These are phyloP conservation scores for Paecilomyces dactylethromorphus DNA, from an alignment of 2,329 filamentous ascomycete genomes.

Conservation along the genomic window DNA sequence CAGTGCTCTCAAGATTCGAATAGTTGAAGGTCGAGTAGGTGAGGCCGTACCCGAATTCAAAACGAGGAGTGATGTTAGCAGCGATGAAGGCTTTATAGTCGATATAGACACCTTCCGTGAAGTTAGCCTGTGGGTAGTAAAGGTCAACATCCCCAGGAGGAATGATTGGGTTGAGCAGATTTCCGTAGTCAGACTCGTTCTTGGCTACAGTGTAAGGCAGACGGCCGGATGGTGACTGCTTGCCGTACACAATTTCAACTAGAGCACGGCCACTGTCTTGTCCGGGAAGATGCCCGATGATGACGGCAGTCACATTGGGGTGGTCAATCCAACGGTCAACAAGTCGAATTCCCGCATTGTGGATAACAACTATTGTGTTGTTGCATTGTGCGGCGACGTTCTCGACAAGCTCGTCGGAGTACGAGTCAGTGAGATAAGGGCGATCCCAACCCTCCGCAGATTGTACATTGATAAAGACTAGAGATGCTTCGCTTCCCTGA, in stretches of 20 bases:
- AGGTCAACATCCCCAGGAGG: conserved; percentile 5
- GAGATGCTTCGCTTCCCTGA: not conserved
- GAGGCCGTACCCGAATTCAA: conserved; percentile 32
- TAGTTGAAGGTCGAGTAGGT: conserved; percentile 21
- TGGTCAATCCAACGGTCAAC: conserved; percentile 58
- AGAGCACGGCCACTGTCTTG: conserved; percentile 55
- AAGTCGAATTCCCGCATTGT: conserved; percentile 56
- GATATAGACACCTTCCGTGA: conserved; percentile 46
- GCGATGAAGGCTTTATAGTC: conserved; percentile 50
- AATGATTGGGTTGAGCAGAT: conserved; percentile 33
- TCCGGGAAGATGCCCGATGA: conserved; percentile 60
- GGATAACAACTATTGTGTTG: conserved; percentile 59
- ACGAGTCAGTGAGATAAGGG: conserved; percentile 24
- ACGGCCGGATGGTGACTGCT: conserved; percentile 50
- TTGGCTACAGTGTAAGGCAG: conserved; percentile 57
- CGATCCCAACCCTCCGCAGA: conserved; percentile 34
- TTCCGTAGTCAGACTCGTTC: conserved; percentile 51
- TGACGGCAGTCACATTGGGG: conserved; percentile 56
- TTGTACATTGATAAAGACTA: conserved; percentile 46
- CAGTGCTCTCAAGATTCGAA: conserved; percentile 43
- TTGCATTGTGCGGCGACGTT: conserved; percentile 54
- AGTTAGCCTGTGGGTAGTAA: conserved; percentile 25
- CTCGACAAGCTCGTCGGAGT: conserved; percentile 50
- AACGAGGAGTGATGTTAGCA: conserved; percentile 27
- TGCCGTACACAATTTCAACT: conserved; percentile 52